phyloP scores from a whole-genome alignment of 1,284 basidiomycete species.

The Sporisorium exsertum region DNA sequence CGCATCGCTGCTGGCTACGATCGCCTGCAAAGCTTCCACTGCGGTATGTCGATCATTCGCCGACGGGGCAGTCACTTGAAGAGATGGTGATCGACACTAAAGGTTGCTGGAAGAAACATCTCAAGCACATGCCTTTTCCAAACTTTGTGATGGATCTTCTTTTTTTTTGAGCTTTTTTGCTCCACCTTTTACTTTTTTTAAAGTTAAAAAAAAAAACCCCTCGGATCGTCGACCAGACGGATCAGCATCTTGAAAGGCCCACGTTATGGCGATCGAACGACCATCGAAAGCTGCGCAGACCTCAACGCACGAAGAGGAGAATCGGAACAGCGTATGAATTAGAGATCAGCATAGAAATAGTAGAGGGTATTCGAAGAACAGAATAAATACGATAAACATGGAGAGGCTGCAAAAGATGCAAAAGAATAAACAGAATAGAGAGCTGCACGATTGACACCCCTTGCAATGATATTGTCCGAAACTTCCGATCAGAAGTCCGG shows the following conservation, averaged over 20 bases:
- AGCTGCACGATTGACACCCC: background rate
- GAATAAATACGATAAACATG: background rate
- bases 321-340: background rate
- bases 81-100: background rate
- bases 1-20: slow-evolving; percentile 23
- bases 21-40: background rate
- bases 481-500: slow-evolving; percentile 23
- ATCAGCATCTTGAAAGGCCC: no score
- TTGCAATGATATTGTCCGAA: background rate
- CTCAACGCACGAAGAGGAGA: background rate
- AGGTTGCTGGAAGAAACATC: background rate
- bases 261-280: no score
- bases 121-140: background rate
- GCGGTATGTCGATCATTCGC: background rate
- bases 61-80: background rate
- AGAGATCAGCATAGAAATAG: slow-evolving; percentile 13
- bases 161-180: slow-evolving; percentile 4
- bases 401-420: slow-evolving; percentile 2
- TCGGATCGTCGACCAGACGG: no score
- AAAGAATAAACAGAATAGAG: slow-evolving; percentile 3
- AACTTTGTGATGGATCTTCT: slow-evolving; percentile 2
- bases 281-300: background rate
- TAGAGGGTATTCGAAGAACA: slow-evolving; percentile 5
- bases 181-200: slow-evolving; percentile 7
- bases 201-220: background rate